A percentile compares a stretch with the other conserved stretches of the same genome.
Evolutionary conservation across 2,329 filamentous ascomycete genomes (phyloP).

Genomic region (Fusarium duplospermum): DNA sequence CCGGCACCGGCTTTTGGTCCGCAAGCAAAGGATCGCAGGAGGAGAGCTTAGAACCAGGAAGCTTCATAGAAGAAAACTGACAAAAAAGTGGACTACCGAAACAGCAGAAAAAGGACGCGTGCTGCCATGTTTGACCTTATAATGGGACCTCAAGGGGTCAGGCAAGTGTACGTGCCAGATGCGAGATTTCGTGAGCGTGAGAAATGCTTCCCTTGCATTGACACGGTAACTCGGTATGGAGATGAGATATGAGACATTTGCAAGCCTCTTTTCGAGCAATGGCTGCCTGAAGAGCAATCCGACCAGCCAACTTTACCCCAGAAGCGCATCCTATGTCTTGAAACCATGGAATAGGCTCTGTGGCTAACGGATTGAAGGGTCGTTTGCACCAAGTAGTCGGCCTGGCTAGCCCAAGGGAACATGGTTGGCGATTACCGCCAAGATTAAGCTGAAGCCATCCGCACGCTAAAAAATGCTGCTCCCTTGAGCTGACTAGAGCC

Average conservation of each 20-base stretch:
- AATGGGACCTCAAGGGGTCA: constrained; percentile 8
- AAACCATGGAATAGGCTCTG: neutral
- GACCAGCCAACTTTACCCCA: neutral
- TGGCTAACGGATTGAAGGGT: neutral
- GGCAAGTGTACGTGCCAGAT: neutral
- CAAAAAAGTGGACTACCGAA: neutral
- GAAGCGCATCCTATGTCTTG: neutral
- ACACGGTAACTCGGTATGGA: neutral
- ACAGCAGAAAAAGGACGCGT: neutral
- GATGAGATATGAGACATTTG: constrained; percentile 2
- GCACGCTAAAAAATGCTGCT: neutral
- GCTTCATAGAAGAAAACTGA: neutral
- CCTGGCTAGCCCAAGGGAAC: neutral
- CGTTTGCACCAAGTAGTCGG: neutral
- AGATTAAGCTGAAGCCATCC: neutral
- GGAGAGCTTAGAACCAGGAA: neutral
- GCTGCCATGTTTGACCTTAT: constrained; percentile 6
- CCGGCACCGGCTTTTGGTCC: neutral
- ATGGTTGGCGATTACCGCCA: neutral
- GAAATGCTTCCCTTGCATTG: constrained; percentile 3
- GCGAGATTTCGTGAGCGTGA: neutral
- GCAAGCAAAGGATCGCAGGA: neutral
- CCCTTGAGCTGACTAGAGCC: neutral
- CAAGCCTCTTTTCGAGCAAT: neutral
- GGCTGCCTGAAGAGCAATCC: neutral